phyloP scores from a whole-genome alignment of 75 land plant species.

The Pinus taeda region DNA sequence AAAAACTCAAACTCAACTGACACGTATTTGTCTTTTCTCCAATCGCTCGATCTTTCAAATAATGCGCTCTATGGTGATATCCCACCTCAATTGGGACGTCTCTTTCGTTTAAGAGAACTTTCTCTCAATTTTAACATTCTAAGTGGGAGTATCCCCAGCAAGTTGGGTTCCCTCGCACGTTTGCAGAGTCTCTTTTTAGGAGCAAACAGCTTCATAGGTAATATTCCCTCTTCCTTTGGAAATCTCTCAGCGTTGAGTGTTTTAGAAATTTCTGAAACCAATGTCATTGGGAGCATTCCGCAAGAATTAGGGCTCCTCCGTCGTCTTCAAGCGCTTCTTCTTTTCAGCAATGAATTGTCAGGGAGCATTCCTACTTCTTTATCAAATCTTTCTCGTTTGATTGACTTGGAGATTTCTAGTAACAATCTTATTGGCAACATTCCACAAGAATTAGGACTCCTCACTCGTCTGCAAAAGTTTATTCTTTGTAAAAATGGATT shows the following conservation, averaged over 20 bases:
- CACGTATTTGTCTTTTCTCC: constrained; percentile 13
- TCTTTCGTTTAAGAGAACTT: constrained; percentile 14
- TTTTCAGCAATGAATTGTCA: constrained; percentile 39
- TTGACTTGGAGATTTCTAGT: constrained; percentile 43
- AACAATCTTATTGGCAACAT: constrained; percentile 57
- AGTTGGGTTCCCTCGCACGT: too few species aligned
- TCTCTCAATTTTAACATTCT: too few species aligned
- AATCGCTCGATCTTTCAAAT: constrained; percentile 13
- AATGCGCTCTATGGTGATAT: constrained; percentile 26
- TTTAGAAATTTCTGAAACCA: constrained; percentile 36
- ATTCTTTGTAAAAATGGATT: constrained; percentile 37
- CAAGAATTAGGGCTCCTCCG: constrained; percentile 33
- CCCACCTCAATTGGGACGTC: constrained; percentile 17
- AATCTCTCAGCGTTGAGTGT: constrained; percentile 18
- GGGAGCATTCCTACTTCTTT: constrained; percentile 60
- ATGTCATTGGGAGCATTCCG: constrained; percentile 67
- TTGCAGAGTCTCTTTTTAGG: too few species aligned
- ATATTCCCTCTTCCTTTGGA: too few species aligned
- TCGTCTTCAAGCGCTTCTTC: constrained; percentile 28
- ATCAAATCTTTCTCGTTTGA: constrained; percentile 30
- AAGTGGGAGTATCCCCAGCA: constrained; percentile 6
- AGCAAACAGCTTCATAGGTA: too few species aligned
- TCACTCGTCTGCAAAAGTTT: constrained; percentile 30
- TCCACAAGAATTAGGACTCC: constrained; percentile 41
- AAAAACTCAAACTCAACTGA: too few species aligned